A percentile compares a stretch with the other conserved stretches of the same genome.
Conservation (phyloP, 1,284 basidiomycete genomes). For the Irpex rosettiformis region DNA sequence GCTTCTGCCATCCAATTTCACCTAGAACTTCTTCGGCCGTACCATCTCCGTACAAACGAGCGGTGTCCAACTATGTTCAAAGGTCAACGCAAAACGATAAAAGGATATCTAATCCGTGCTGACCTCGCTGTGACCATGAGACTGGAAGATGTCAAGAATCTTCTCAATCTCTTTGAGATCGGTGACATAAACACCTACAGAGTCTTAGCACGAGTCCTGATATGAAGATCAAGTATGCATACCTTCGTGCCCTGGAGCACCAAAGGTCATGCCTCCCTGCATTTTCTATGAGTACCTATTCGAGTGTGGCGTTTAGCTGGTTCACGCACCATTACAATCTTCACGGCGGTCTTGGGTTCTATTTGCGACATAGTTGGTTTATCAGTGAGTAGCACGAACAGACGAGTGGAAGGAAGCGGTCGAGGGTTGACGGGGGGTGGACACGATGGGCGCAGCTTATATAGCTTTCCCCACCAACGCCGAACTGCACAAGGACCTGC, state of each 20-base stretch:
- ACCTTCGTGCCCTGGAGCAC: constrained; percentile 37
- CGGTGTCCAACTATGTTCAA: constrained; percentile 46
- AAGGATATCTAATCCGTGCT: background rate
- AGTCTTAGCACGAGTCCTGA: background rate
- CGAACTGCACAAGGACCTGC: too few species aligned
- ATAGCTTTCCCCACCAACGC: too few species aligned
- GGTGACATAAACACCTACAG: constrained; percentile 43
- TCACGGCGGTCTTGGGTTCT: constrained; percentile 33
- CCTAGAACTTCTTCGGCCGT: constrained; percentile 47
- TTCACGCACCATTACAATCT: constrained; percentile 35
- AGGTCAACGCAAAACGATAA: background rate
- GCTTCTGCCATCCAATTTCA: constrained; percentile 32
- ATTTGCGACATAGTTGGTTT: background rate
- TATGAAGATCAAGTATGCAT: constrained; percentile 2
- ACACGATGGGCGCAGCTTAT: background rate
- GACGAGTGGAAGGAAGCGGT: background rate
- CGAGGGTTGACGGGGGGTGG: background rate
- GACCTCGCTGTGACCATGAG: constrained; percentile 53
- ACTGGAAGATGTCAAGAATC: constrained; percentile 55
- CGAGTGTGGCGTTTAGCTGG: background rate
- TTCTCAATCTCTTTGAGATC: constrained; percentile 46
- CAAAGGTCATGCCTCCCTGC: constrained; percentile 47
- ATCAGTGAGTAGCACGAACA: background rate
- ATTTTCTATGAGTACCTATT: background rate
- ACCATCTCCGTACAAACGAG: constrained; percentile 47